A percentile compares a stretch with the other conserved stretches of the same genome.
Evolutionary conservation across 495 filamentous ascomycete species (phyloP).

Genomic region (Aspergillus incahuasiensis): DNA sequence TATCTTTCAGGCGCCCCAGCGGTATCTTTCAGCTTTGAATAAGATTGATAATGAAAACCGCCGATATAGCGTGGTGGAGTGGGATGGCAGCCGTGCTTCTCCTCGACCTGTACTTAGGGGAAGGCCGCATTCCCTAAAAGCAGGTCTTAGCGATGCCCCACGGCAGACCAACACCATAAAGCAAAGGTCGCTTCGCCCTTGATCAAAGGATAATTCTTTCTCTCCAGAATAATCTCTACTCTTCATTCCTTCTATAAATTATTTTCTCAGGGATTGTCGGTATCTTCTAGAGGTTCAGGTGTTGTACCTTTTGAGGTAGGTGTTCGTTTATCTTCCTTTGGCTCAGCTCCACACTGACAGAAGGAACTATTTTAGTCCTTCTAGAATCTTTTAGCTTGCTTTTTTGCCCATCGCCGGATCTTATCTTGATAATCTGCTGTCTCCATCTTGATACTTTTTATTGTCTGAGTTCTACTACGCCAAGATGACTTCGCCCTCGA

Average conservation of each 20-base stretch:
- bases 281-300: neutral
- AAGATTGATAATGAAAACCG: slow-evolving; percentile 25
- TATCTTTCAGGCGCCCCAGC: neutral
- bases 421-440: slow-evolving; percentile 3
- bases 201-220: neutral
- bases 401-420: slow-evolving; percentile 7
- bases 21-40: neutral
- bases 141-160: slow-evolving; percentile 45
- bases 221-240: slow-evolving; percentile 2
- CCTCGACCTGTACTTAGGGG: slow-evolving; percentile 51
- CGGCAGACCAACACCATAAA: slow-evolving; percentile 18
- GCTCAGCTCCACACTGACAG: slow-evolving; percentile 8
- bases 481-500: slow-evolving; percentile 64
- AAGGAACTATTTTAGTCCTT: slow-evolving; percentile 10
- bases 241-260: neutral
- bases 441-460: slow-evolving; percentile 3
- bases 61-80: slow-evolving; percentile 14
- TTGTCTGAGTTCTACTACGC: neutral
- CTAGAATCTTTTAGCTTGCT: slow-evolving; percentile 19
- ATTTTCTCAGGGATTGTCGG: neutral
- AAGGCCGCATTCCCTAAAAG: slow-evolving; percentile 46
- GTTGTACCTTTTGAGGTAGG: neutral
- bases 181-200: neutral
- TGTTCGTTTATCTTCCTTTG: neutral
- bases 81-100: slow-evolving; percentile 35